These are phyloP conservation scores for Arthroderma sp. DNA, from an alignment of 2,329 filamentous ascomycete species.

Conservation along the genomic window DNA sequence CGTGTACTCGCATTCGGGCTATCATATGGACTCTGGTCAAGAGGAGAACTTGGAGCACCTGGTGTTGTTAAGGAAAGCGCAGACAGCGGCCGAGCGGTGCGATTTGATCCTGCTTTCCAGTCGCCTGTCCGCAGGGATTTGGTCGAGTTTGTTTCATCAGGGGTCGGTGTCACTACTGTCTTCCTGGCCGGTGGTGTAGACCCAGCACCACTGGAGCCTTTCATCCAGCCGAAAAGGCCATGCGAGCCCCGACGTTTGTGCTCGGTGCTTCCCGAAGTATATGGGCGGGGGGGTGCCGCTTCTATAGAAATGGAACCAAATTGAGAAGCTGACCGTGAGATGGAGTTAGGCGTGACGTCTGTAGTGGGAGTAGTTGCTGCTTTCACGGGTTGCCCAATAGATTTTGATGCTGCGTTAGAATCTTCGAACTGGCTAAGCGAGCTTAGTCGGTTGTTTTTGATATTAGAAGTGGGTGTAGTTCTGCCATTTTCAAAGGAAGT, in stretches of 20 bases:
- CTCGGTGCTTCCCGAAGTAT: constrained; percentile 17
- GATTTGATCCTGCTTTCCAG: too few relatives aligned
- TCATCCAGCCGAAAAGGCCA: constrained; percentile 29
- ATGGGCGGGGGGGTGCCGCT: background rate
- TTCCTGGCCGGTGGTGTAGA: background rate
- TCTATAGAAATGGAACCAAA: background rate
- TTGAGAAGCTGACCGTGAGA: background rate
- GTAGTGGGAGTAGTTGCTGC: background rate
- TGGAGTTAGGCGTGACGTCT: background rate
- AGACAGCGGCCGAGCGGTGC: background rate
- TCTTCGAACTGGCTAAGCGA: too few relatives aligned
- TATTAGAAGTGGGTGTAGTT: too few relatives aligned
- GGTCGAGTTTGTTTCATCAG: too few relatives aligned
- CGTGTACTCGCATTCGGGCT: too few relatives aligned
- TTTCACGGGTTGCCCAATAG: constrained; percentile 8
- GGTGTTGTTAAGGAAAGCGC: background rate
- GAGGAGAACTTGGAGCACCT: background rate
- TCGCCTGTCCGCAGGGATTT: too few relatives aligned
- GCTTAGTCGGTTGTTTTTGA: too few relatives aligned
- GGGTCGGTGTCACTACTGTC: background rate
- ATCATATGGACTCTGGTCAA: background rate
- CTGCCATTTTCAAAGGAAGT: constrained; percentile 18
- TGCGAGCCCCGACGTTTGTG: constrained; percentile 26
- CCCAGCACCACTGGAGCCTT: constrained; percentile 16
- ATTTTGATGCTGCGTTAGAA: background rate